Evolutionary conservation across 257 asterid species (phyloP).

Genomic region (Perilla frutescens): DNA sequence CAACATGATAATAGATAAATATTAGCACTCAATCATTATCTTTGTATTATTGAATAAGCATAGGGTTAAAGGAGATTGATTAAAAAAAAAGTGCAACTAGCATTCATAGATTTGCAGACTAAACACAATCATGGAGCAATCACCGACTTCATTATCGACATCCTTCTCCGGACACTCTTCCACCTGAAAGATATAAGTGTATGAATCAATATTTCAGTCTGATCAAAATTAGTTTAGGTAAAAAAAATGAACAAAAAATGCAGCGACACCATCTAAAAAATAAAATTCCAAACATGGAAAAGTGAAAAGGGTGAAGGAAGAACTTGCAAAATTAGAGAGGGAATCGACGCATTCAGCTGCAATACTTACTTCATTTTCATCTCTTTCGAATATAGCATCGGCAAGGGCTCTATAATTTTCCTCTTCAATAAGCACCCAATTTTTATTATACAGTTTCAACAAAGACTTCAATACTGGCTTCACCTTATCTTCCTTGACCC

Average conservation of each 20-base stretch:
- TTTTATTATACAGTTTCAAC: constrained; percentile 64
- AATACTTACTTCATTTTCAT: constrained; percentile 63
- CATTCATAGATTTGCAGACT: constrained; percentile 20
- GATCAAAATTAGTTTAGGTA: constrained; percentile 14
- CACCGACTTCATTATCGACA: constrained; percentile 44
- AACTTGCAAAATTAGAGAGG: constrained; percentile 17
- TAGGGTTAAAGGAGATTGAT: not conserved
- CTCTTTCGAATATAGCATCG: constrained; percentile 82
- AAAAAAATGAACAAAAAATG: constrained; percentile 20
- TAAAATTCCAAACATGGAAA: not conserved
- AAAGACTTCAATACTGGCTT: constrained; percentile 74
- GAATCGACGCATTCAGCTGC: constrained; percentile 17
- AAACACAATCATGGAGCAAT: constrained; percentile 26
- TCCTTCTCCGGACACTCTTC: constrained; percentile 25
- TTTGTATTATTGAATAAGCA: not conserved
- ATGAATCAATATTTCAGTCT: constrained; percentile 30
- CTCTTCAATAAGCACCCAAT: constrained; percentile 86
- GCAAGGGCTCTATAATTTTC: constrained; percentile 83
- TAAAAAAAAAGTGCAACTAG: constrained; percentile 17
- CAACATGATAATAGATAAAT: constrained; percentile 17
- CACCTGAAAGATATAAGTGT: constrained; percentile 35
- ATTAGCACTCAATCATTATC: constrained; percentile 14
- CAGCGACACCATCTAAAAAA: constrained; percentile 15
- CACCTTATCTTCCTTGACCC: constrained; percentile 68
- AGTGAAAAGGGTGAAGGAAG: not conserved